A percentile compares a stretch with the other conserved stretches of the same genome.
phyloP scores from a whole-genome alignment of 1,139 yeast genomes.

The Ashbya aceris region DNA sequence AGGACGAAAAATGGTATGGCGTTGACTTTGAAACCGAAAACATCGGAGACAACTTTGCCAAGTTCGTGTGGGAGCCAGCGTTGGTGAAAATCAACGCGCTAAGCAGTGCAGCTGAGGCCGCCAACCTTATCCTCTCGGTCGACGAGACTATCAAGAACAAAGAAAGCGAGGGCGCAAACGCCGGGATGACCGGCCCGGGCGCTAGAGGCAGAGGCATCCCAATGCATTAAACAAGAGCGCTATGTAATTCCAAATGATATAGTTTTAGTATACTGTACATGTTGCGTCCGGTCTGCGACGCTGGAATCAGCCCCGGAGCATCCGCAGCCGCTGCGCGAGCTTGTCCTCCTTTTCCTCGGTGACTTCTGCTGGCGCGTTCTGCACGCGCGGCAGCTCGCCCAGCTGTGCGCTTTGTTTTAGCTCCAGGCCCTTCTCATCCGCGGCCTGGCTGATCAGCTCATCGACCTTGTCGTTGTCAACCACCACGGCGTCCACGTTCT shows the following conservation, averaged over 20 bases:
- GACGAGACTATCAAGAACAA: slow-evolving; percentile 92
- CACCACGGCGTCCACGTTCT: slow-evolving; percentile 69
- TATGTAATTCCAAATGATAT: slow-evolving; percentile 5
- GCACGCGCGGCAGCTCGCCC: slow-evolving; percentile 40
- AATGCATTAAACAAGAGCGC: slow-evolving; percentile 18
- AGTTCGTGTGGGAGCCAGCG: slow-evolving; percentile 97
- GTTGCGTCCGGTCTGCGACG: background rate
- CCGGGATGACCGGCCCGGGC: slow-evolving; percentile 39
- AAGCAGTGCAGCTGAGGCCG: slow-evolving; percentile 96
- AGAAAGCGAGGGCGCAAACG: slow-evolving; percentile 47
- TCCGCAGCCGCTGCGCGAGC: slow-evolving; percentile 79
- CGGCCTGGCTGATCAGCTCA: slow-evolving; percentile 81
- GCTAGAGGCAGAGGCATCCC: slow-evolving; percentile 61
- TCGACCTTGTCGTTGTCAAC: slow-evolving; percentile 93
- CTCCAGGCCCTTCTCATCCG: slow-evolving; percentile 96
- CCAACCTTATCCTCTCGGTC: slow-evolving; percentile 79
- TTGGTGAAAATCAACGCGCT: slow-evolving; percentile 90
- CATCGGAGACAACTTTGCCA: slow-evolving; percentile 76
- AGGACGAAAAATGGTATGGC: slow-evolving; percentile 88
- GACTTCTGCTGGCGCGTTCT: slow-evolving; percentile 25
- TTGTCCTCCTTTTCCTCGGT: slow-evolving; percentile 79
- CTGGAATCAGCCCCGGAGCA: slow-evolving; percentile 41
- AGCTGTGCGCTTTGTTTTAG: slow-evolving; percentile 61
- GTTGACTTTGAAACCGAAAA: slow-evolving; percentile 80
- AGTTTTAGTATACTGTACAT: slow-evolving; percentile 4